Evolutionary conservation across 495 filamentous ascomycete species (phyloP).

Genomic region (Lasiosphaeria hispida): DNA sequence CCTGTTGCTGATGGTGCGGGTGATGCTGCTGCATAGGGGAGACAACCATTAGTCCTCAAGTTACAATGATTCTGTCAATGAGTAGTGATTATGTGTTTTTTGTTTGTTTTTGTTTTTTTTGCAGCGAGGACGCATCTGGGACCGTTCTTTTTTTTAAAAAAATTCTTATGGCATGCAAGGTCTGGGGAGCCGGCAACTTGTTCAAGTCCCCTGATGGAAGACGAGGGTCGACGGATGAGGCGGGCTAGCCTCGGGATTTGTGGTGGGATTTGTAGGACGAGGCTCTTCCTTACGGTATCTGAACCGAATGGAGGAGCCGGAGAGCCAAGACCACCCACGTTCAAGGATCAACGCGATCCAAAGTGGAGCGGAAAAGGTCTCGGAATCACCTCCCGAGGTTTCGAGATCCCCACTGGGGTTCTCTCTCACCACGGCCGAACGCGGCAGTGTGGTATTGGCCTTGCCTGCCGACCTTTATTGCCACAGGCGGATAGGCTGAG

Average conservation of each 20-base stretch:
- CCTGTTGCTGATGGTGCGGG: conserved; percentile 57
- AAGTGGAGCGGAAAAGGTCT: conserved; percentile 41
- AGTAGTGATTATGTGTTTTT: conserved; percentile 25
- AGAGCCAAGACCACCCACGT: conserved; percentile 25
- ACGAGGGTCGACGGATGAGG: conserved; percentile 47
- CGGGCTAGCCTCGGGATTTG: conserved; percentile 42
- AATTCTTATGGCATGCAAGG: conserved; percentile 33
- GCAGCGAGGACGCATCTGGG: conserved; percentile 39
- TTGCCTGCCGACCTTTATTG: neutral
- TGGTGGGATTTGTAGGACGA: conserved; percentile 44
- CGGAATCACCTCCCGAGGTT: conserved; percentile 46
- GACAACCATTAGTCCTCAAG: conserved; percentile 48
- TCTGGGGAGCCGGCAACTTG: conserved; percentile 32
- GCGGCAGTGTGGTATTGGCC: neutral
- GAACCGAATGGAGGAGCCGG: conserved; percentile 23
- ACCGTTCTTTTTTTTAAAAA: conserved; percentile 46
- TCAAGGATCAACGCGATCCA: conserved; percentile 27
- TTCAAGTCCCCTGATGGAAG: conserved; percentile 36
- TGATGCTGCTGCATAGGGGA: conserved; percentile 61
- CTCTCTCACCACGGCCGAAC: neutral
- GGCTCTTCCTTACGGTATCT: conserved; percentile 34
- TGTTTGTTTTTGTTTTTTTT: conserved; percentile 18
- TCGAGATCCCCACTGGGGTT: conserved; percentile 42
- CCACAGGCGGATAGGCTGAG: conserved; percentile 1
- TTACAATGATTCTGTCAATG: conserved; percentile 21